Conservation (phyloP, 192 early-diverging fungal species). For the Rhizophagus clarus region DNA sequence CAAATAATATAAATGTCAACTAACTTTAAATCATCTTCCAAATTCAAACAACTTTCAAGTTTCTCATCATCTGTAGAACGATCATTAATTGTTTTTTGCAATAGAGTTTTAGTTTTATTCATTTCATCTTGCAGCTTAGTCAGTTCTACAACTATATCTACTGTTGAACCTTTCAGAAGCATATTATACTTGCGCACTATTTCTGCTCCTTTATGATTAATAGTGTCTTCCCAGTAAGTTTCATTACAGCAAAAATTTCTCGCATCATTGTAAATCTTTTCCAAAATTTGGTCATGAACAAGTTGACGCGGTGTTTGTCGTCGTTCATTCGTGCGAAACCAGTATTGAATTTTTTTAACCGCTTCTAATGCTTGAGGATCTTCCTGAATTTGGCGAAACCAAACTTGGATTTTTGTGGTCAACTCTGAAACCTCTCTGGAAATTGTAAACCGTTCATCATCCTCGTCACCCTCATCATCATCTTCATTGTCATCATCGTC, state of each 20-base stretch:
- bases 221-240: background rate
- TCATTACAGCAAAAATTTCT: background rate
- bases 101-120: background rate
- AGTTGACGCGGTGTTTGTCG: background rate
- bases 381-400: background rate
- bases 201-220: background rate
- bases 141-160: background rate
- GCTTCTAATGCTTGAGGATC: background rate
- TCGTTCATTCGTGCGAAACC: background rate
- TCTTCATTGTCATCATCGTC: background rate
- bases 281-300: background rate
- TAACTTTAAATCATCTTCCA: slow-evolving; percentile 8
- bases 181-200: background rate
- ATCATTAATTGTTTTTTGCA: slow-evolving; percentile 7
- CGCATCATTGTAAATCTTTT: slow-evolving; percentile 19
- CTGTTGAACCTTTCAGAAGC: slow-evolving; percentile 1
- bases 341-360: background rate
- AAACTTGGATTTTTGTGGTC: slow-evolving; percentile 8
- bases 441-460: background rate
- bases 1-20: background rate
- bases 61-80: background rate
- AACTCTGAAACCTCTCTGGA: background rate
- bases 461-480: background rate
- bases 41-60: slow-evolving; percentile 3
- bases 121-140: background rate